Percentiles rank a stretch among this genome's conserved stretches.
Conservation (phyloP, 1,284 basidiomycete species). For the Apiotrichum akiyoshidainum region DNA sequence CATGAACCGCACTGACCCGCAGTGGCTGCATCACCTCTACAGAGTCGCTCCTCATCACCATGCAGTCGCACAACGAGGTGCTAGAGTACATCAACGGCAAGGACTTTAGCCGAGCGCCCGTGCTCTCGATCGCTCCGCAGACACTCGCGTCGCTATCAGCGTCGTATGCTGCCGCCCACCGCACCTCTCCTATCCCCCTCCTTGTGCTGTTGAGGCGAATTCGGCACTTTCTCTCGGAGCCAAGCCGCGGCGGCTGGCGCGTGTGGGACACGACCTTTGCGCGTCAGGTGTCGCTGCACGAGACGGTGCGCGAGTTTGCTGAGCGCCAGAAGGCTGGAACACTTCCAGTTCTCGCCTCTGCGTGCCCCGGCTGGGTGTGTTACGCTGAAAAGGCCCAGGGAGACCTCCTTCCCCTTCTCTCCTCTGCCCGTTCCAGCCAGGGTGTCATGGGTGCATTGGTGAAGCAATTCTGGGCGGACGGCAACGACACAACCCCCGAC, state of each 20-base stretch:
- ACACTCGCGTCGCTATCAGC: slow-evolving; percentile 84
- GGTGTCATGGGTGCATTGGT: slow-evolving; percentile 90
- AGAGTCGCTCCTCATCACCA: slow-evolving; percentile 93
- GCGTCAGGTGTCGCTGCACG: slow-evolving; percentile 76
- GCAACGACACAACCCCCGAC: slow-evolving; percentile 67
- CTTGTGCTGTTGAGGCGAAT: slow-evolving; percentile 66
- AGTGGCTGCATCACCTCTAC: slow-evolving; percentile 98
- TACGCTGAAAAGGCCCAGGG: slow-evolving; percentile 97
- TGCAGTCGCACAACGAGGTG: slow-evolving; percentile 92
- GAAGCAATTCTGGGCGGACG: slow-evolving; percentile 72
- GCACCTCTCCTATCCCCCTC: slow-evolving; percentile 52
- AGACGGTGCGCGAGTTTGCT: slow-evolving; percentile 76
- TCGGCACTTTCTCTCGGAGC: slow-evolving; percentile 55
- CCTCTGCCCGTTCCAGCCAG: slow-evolving; percentile 84
- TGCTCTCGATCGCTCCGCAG: slow-evolving; percentile 88
- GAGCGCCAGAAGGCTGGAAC: slow-evolving; percentile 57
- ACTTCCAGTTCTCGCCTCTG: slow-evolving; percentile 88
- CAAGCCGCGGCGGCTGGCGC: slow-evolving; percentile 50
- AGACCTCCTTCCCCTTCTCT: slow-evolving; percentile 88
- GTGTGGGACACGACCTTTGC: slow-evolving; percentile 95
- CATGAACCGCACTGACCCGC: slow-evolving; percentile 10
- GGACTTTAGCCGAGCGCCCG: slow-evolving; percentile 59
- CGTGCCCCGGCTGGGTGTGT: slow-evolving; percentile 98
- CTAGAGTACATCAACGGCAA: slow-evolving; percentile 62
- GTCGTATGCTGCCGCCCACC: slow-evolving; percentile 55